Base-by-base conservation (phyloP, 2,329 filamentous ascomycete genomes). In the Ophiostoma ips region DNA sequence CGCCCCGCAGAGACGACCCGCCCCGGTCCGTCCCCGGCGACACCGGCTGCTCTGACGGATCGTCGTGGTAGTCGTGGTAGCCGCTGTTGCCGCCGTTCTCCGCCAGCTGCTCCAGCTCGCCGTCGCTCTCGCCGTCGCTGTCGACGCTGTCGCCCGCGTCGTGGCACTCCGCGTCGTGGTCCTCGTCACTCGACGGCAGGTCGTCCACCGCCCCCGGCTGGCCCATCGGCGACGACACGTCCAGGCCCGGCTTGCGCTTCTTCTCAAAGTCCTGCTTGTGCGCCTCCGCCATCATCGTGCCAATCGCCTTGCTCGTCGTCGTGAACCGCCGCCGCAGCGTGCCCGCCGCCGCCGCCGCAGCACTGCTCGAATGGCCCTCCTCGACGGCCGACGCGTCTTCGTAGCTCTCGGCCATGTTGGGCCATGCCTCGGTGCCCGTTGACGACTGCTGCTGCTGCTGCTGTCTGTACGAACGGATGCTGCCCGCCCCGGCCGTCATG, bases 261-360 rank as follows among this genome's bases (percentile, higher is more conserved):
- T 92, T 84, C 66, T 94, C 85, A 63, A 95, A 96, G 66, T 96
- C 90, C 63, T 94, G 84, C 53, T 78, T 83, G 63, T 96, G 92
- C 6, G 90, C 90, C 54, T 82, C 76, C 4, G 87, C 84, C 57
- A 95, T 72, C n/a, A 88, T 79, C 13, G 73, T 38, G 5, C 71
- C 69, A 50, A 79, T 71, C 0, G 57, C 61, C 50, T 56, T 61
- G 43, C 65, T 66, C 1, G 63, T 59, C 18, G 66, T 63, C 1
- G 64, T 45, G 15, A 55, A 63, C 9, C 65, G 62, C 33, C 52
- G 60, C 19, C 56, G 53, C 16, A 65, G 53, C n/a, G 60, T 33
- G 16, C 43, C 30, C 12, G n/a, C 18, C n/a, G 18, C 24, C 43
- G 19, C 18, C 10, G 10, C 43, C 43, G 47, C 46, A 7, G 48